Conservation (phyloP, 768 basidiomycete genomes). For the Cystobasidium ongulense region DNA sequence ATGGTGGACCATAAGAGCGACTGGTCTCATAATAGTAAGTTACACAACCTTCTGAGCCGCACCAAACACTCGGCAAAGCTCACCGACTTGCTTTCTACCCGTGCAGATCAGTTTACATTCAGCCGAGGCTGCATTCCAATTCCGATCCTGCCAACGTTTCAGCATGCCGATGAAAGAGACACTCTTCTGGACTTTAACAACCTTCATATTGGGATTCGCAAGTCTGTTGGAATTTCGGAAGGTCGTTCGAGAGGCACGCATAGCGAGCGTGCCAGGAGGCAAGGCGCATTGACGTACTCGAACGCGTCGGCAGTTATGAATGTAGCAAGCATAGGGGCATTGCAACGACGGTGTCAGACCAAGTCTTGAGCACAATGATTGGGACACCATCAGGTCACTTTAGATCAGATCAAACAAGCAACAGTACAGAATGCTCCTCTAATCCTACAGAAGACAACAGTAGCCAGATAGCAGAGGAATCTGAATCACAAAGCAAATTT, state of each 20-base stretch:
- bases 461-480: no score
- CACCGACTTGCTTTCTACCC: background rate
- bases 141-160: conserved; percentile 20
- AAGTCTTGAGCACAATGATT: no score
- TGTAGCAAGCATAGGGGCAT: no score
- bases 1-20: conserved; percentile 21
- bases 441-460: no score
- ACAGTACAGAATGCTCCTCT: no score
- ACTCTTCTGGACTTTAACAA: conserved; percentile 18
- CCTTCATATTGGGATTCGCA: conserved; percentile 15
- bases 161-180: conserved; percentile 16
- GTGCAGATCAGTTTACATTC: background rate
- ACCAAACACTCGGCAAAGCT: no score
- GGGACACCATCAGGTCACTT: no score
- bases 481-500: conserved; percentile 43
- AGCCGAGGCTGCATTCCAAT: conserved; percentile 28
- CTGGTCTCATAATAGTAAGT: conserved; percentile 10
- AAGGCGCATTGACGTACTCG: conserved; percentile 7
- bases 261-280: conserved; percentile 13
- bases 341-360: no score
- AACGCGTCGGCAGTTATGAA: background rate
- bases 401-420: no score
- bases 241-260: conserved; percentile 24
- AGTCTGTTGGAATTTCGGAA: conserved; percentile 20
- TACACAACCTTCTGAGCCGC: background rate